phyloP scores from a whole-genome alignment of 352 stramenopile genomes.

The Phytophthora brassicae region DNA sequence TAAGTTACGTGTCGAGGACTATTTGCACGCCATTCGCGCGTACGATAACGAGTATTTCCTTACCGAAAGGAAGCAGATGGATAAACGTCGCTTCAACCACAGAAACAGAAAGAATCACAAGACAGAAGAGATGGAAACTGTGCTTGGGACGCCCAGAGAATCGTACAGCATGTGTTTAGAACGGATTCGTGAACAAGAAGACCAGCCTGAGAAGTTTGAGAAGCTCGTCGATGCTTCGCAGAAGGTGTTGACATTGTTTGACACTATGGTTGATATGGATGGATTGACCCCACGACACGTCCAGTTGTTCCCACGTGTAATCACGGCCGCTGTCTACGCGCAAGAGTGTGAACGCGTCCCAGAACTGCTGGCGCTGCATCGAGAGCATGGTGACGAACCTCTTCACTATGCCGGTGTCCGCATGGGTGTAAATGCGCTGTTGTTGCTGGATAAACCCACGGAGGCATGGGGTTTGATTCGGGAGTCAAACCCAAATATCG shows the following conservation, averaged over 20 bases:
- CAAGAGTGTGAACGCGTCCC: constrained; percentile 52
- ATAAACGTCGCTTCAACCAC: constrained; percentile 9
- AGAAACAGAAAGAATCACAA: constrained; percentile 5
- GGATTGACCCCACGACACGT: constrained; percentile 32
- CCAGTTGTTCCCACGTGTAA: constrained; percentile 50
- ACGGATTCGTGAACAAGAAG: constrained; percentile 44
- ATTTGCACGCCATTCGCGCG: constrained; percentile 48
- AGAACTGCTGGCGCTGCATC: constrained; percentile 40
- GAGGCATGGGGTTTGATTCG: constrained; percentile 47
- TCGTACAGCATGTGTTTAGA: constrained; percentile 47
- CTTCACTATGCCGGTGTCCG: constrained; percentile 45
- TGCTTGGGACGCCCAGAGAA: constrained; percentile 38
- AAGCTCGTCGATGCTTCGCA: constrained; percentile 35
- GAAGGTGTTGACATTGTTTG: constrained; percentile 50
- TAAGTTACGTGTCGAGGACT: constrained; percentile 55
- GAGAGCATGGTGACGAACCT: constrained; percentile 26
- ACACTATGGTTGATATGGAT: constrained; percentile 65
- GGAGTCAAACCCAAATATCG: constrained; percentile 26
- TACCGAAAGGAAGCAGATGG: constrained; percentile 13
- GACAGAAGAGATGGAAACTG: constrained; percentile 2
- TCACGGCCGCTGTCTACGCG: constrained; percentile 53
- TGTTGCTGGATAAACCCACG: constrained; percentile 48
- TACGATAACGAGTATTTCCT: constrained; percentile 56
- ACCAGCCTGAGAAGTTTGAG: constrained; percentile 44
- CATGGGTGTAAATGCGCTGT: constrained; percentile 56